Base-by-base conservation (phyloP, 192 early-diverging fungal species). In the Gamsiella multidivaricata region DNA sequence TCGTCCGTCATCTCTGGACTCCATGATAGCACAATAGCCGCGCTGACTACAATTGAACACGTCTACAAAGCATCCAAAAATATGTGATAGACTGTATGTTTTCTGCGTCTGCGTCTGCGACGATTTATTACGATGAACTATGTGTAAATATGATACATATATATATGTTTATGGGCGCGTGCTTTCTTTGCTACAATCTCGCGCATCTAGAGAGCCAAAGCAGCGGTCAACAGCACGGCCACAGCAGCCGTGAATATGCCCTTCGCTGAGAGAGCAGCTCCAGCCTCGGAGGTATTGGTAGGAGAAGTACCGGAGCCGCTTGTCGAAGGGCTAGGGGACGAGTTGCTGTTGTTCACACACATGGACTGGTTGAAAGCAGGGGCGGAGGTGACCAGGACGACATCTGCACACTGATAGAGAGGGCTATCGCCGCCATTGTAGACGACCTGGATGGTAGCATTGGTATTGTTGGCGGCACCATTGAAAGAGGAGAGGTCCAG, bases 371-470 rank as follows among this genome's bases (percentile, higher is more conserved):
- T 31, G 8, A 78, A 78, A 17, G 23, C 37, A 26, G 74, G 22
- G 22, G 74, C 50, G 17, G 51, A 49, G 8, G 29, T 63, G 17
- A 64, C 60, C 14, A 75, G 54, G 14, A 56, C 37, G 32, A 78
- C 74, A 69, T 69, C 65, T 0, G 65, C 33, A 41, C 65, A 78
- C 67, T 85, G 82, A 55, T 87, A 87, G 3, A 89, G 76, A 49
- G 56, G 57, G 5, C 72, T 80, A 53, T 89, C 86, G 20, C 83
- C 85, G 18, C 79, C 85, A 50, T 76, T 84, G 61, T 81, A 85
- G 7, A 84, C 49, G 41, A 86, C 53, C 61, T 89, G 88, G n/a
- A 89, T 69, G 39, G 84, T 86, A 22, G 83, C 88, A 54, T 81
- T 82, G 41, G 71, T 54, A 32, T 86, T 85, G 45, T 86, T 71